phyloP scores from a whole-genome alignment of 805 yeast species.

The Cyberlindnera xishuangbannaensis region DNA sequence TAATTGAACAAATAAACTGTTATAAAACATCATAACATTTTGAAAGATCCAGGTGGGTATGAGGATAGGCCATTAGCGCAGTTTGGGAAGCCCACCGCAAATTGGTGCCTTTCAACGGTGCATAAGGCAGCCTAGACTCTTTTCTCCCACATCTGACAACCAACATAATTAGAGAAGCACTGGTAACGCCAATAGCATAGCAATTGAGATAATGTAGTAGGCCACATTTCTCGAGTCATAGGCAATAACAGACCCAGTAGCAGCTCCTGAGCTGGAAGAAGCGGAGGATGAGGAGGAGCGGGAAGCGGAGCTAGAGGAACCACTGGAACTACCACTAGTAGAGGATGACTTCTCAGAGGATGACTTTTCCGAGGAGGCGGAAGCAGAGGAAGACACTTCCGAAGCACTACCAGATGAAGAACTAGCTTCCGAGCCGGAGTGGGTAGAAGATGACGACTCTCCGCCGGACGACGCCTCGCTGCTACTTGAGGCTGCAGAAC shows the following conservation, averaged over 20 bases:
- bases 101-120: not conserved
- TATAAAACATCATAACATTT: too few relatives aligned
- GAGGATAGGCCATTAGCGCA: too few relatives aligned
- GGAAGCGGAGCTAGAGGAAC: slow-evolving; percentile 1
- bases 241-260: slow-evolving; percentile 5
- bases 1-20: too few relatives aligned
- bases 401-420: not conserved
- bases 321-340: slow-evolving; percentile 1
- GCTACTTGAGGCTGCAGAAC: not conserved
- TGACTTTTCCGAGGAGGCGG: not conserved
- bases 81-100: too few relatives aligned
- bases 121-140: not conserved
- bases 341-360: slow-evolving; percentile 1
- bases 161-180: slow-evolving; percentile 14
- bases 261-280: slow-evolving; percentile 5
- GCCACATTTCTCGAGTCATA: slow-evolving; percentile 8
- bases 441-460: not conserved
- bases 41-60: too few relatives aligned
- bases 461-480: not conserved
- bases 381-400: not conserved
- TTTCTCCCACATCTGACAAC: too few relatives aligned
- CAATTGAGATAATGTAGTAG: slow-evolving; percentile 13
- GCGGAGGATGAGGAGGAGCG: slow-evolving; percentile 6
- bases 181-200: slow-evolving; percentile 10
- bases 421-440: not conserved